These are phyloP conservation scores for Porcisia hertigi DNA, from an alignment of 208 protist species.

Conservation along the genomic window DNA sequence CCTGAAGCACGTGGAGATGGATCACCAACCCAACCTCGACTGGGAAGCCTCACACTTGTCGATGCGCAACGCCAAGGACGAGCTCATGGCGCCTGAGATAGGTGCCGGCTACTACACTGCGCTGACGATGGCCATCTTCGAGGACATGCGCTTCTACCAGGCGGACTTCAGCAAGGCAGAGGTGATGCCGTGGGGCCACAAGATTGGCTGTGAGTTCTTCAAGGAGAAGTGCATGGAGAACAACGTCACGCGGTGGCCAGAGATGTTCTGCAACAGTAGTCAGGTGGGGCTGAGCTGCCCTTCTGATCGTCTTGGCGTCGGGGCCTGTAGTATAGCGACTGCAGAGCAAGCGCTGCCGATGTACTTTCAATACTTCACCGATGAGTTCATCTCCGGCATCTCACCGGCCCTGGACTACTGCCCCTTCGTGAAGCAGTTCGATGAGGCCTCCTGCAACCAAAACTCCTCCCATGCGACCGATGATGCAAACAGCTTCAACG, in stretches of 20 bases:
- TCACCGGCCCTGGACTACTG: background rate
- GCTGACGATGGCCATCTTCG: constrained; percentile 81
- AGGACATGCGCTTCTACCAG: constrained; percentile 84
- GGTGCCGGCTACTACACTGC: constrained; percentile 48
- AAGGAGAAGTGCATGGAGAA: constrained; percentile 43
- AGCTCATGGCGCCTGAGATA: constrained; percentile 71
- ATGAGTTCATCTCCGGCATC: background rate
- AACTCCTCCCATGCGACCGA: too few relatives aligned
- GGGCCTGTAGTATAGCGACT: background rate
- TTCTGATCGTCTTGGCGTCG: background rate
- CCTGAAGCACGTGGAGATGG: constrained; percentile 68
- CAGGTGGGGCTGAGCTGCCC: background rate
- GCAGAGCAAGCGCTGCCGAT: background rate
- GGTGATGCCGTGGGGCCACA: constrained; percentile 65
- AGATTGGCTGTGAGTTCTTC: constrained; percentile 62
- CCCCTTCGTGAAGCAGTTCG: background rate
- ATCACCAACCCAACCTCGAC: too few relatives aligned
- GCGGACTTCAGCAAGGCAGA: constrained; percentile 64
- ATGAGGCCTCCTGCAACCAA: constrained; percentile 46
- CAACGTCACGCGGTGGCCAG: constrained; percentile 29
- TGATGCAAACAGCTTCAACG: too few relatives aligned
- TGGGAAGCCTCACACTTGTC: constrained; percentile 86
- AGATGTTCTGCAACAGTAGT: constrained; percentile 52
- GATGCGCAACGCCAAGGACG: constrained; percentile 71
- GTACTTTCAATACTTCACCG: background rate